Evolutionary conservation across 805 yeast genomes (phyloP), one percentile per base, ranked within the genome.

Genomic region (Yamadazyma philogaea): DNA sequence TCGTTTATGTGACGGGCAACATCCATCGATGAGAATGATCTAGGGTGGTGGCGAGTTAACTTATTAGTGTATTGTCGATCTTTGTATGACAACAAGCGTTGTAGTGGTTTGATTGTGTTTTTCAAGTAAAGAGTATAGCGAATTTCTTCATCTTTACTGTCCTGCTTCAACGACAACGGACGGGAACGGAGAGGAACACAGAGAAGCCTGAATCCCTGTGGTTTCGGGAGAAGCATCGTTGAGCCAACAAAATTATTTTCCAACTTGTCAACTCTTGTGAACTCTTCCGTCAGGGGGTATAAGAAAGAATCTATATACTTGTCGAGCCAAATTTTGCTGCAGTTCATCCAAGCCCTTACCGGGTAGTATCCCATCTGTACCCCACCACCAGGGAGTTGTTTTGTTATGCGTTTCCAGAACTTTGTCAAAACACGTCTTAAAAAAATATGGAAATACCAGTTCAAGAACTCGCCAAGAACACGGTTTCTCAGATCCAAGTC

Each of bases 371-470:
- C 41, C 27, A 46, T 34, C 11, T 4, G 3, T 7, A 34, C 28
- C 15, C 20, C 26, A 14, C 42, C 44, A 4, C 48, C 49, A 2
- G 40, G 30, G 15, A 6, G 10, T 10, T 12, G n/a, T 18, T 30
- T 21, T 2, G 36, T 28, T 4, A 46, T 14, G 11, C 42, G 20
- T 32, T 37, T 44, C 50, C 50, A 49, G 28, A 42, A 46, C 27
- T 26, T 44, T 7, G 7, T 12, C 16, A 36, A 10, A 2, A 46
- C 16, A 3, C 47, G 18, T 22, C 39, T 24, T 14, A 86, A 48
- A 39, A 81, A 70, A 0, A 27, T 30, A 0, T 60, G 47, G 31
- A 84, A 75, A 1, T 84, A 37, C 96, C 96, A 90, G 1, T 39
- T 37, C 1, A 84, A 20, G 37, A 86, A 78, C 2, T 54, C 48